Evolutionary conservation across 2,329 filamentous ascomycete genomes (phyloP).

Genomic region (Blastomyces parvus): DNA sequence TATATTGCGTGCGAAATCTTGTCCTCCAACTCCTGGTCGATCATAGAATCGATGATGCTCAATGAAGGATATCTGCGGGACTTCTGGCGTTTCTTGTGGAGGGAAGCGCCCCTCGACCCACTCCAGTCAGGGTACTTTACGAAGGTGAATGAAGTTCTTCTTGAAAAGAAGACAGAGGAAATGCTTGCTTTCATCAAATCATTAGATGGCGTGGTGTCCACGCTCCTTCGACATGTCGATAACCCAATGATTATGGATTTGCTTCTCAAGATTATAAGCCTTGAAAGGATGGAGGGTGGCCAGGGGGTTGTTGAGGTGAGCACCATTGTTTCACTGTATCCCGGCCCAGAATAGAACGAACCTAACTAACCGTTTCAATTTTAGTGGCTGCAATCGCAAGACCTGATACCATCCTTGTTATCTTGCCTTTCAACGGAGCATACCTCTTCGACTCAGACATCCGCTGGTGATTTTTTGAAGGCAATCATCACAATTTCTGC

Average conservation of each 20-base stretch:
- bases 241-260: constrained; percentile 98
- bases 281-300: constrained; percentile 85
- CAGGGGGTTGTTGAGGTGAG: constrained; percentile 87
- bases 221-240: constrained; percentile 87
- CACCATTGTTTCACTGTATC: not conserved
- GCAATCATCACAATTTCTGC: constrained; percentile 98
- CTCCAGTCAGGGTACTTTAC: constrained; percentile 96
- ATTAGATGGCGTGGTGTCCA: constrained; percentile 68
- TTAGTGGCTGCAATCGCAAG: constrained; percentile 83
- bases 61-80: constrained; percentile 66
- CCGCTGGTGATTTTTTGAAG: constrained; percentile 94
- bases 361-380: constrained; percentile 8
- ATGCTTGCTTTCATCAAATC: constrained; percentile 88
- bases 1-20: constrained; percentile 89
- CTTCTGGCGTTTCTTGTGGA: constrained; percentile 86
- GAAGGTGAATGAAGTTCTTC: constrained; percentile 94
- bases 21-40: constrained; percentile 93
- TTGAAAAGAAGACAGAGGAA: constrained; percentile 96
- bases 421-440: constrained; percentile 79
- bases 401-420: constrained; percentile 77
- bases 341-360: not conserved
- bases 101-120: constrained; percentile 76
- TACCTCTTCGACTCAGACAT: constrained; percentile 84
- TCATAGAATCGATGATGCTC: constrained; percentile 84
- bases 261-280: constrained; percentile 87